Base-by-base conservation (phyloP, 169 alveolate species). In the Besnoitia besnoiti region DNA sequence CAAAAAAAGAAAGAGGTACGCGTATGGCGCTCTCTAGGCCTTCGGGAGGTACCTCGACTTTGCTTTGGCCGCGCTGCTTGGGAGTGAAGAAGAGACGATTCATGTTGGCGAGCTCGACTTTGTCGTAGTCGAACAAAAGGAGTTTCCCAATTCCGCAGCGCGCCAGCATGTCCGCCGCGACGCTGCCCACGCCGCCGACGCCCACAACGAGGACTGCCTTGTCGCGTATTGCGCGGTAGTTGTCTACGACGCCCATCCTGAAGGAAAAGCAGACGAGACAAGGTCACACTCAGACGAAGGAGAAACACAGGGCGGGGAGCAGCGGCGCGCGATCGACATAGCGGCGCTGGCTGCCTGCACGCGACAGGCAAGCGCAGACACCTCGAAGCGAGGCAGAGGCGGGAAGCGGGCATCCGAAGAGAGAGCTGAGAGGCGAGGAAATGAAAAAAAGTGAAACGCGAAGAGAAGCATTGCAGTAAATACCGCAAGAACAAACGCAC, bases 141-240 rank as follows among this genome's bases (percentile, higher is more conserved):
- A 98, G 93, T 94, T 97, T 98, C 42, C 99, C 99, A 37, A 98
- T 92, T 33, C 99, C 99, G 92, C 99, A 98, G 90, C 99, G 95
- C 19, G 98, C 97, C 61, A 98, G 95, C 99, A 98, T 98, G 95
- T 98, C 99, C 0, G 99, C 99, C 49, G 98, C 98, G 35, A 98
- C 99, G 37, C 99, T 98, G 21, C 99, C 99, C 24, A 98, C 98
- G 46, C 99, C 99, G 30, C 99, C 99, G 1, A 98, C 98, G 27
- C 99, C 99, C 24, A 98, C 98, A 40, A 98, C 96, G 46, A 97
- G 89, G 42, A 98, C 98, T 40, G 98, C 95, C 77, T 93, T 94
- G 19, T 96, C 90, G 80, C 98, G 95, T 35, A 98, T 96, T 27
- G 94, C 89, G 91, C 96, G 96, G 95, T 98, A 98, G 93, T 98